Base-by-base conservation (phyloP, 2,329 filamentous ascomycete genomes). In the Cryphonectria japonica region DNA sequence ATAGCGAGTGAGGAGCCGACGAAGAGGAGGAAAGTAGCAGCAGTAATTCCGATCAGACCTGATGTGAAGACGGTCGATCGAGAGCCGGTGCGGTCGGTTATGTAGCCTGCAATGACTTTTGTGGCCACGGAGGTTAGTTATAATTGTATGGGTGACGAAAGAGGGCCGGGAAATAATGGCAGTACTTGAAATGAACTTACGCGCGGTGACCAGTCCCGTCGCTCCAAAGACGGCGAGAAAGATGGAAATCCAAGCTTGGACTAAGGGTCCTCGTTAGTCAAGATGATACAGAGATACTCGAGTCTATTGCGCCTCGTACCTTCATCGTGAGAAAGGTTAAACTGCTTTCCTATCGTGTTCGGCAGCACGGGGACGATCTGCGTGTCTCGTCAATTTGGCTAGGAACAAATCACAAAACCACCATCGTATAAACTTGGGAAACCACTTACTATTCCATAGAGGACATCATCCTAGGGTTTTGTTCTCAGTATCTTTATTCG, bases 21-120 rank as follows among this genome's bases (percentile, higher is more conserved):
- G 22, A 57, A 70, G 2, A 72, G 68, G 50, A 72, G 68, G 29
- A 59, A 54, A 26, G 70, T 69, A n/a, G 68, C 66, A 22, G 65
- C 71, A 32, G 66, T 60, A 37, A 72, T 69, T 19, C 62, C 65
- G n/a, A 70, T 52, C 2, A 72, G 29, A 22, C 37, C 71, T 59
- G 50, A 67, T 37, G 34, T 70, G 29, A 29, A 72, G 54, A 26
- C 63, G 68, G 59, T 46, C 3, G 52, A 68, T 50, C 71, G 71
- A 29, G 71, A 72, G 60, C 52, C 57, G 16, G 69, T 66, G 32
- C 66, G 68, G 43, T 72, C 71, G 13, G 71, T 68, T 16, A 71
- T 64, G 62, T 69, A 70, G 26, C 71, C 71, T 41, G 68, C 69
- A 19, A 72, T 54, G 22, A 68, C 71, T 72, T 54, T 43, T 13